A percentile compares a stretch with the other conserved stretches of the same genome.
Evolutionary conservation across 495 filamentous ascomycete species (phyloP).

Genomic region (Talaromyces thailandensis): DNA sequence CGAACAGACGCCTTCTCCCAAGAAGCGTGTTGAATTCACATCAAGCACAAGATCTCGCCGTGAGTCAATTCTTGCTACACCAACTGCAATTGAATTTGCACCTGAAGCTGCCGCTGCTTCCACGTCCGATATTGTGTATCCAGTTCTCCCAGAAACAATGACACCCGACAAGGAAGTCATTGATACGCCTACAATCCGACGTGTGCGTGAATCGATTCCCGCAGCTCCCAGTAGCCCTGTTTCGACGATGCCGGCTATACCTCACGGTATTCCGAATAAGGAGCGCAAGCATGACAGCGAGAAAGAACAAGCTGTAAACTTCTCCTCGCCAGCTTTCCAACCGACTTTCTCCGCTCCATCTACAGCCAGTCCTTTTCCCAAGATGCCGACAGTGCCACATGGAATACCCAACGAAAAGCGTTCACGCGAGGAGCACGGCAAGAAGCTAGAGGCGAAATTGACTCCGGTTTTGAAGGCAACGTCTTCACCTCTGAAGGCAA

Average conservation of each 20-base stretch:
- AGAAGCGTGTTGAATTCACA: slow-evolving; percentile 56
- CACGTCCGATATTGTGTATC: slow-evolving; percentile 30
- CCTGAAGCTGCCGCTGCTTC: slow-evolving; percentile 15
- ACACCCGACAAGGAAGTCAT: slow-evolving; percentile 23
- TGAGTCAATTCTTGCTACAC: slow-evolving; percentile 27
- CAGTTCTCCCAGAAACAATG: slow-evolving; percentile 26
- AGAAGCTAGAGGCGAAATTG: slow-evolving; percentile 12
- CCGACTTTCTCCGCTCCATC: neutral
- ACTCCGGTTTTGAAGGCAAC: slow-evolving; percentile 10
- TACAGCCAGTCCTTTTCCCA: slow-evolving; percentile 16
- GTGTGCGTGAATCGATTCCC: slow-evolving; percentile 24
- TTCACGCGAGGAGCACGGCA: slow-evolving; percentile 32
- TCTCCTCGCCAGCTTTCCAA: slow-evolving; percentile 1
- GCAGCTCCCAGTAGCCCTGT: slow-evolving; percentile 12
- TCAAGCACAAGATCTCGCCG: slow-evolving; percentile 38
- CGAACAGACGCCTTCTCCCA: slow-evolving; percentile 34
- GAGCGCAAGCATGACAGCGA: slow-evolving; percentile 1
- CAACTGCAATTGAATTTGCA: slow-evolving; percentile 36
- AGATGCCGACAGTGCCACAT: slow-evolving; percentile 46
- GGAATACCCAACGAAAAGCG: slow-evolving; percentile 71
- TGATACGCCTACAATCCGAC: slow-evolving; percentile 24
- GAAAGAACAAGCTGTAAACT: neutral
- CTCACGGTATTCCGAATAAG: slow-evolving; percentile 61
- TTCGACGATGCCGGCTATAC: slow-evolving; percentile 35
- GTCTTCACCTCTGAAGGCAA: slow-evolving; percentile 6